Evolutionary conservation across 352 stramenopile genomes (phyloP), one percentile per base, ranked within the genome.

Genomic region (Blastocystis sp.): DNA sequence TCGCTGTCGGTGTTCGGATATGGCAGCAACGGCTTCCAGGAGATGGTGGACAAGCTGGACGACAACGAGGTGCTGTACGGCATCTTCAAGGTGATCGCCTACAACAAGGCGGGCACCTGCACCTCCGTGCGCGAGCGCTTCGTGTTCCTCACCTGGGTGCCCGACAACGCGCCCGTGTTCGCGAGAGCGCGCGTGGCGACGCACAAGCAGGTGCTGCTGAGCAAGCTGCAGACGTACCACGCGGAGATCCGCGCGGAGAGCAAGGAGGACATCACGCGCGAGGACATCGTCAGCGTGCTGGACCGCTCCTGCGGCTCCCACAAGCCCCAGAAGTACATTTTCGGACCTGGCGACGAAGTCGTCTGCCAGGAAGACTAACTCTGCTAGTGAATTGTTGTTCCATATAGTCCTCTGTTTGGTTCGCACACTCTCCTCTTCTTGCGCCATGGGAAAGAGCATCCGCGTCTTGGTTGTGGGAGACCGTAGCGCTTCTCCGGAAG

Each of bases 321-420:
- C 53, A 81, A 81, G 71, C 71, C 71, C 28, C 71, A 81, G 71
- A 81, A 81, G 45, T 81, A 81, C 56, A 64, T 81, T 53, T 81
- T 81, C 45, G 71, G 71, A 81, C 71, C 71, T 81, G 71, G 71
- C 21, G 71, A 81, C 60, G 71, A 81, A 41, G 71, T 81, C 21
- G 41, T 62, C 21, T 81, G 71, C 43, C 71, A 81, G 71, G 71
- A 81, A 41, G 48, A 81, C 38, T 28, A 53, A 52, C 66, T 61
- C 28, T 34, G 28, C 28, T 81, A 11, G 62, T 69, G 14, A 67
- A 66, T 53, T 45, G 21, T 62, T 81, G 71, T 81, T 81, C 52
- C n/a, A 74, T 74, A 53, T 74, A 10, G 10, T 53, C 17, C 45
- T 7, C 10, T 28, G n/a, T 81, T 81, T 64, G 41, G 28, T 81